Percentiles rank a stretch among this genome's conserved stretches.
These are phyloP conservation scores for Brassica carinata DNA, from an alignment of 345 rosid genomes.

Conservation along the genomic window DNA sequence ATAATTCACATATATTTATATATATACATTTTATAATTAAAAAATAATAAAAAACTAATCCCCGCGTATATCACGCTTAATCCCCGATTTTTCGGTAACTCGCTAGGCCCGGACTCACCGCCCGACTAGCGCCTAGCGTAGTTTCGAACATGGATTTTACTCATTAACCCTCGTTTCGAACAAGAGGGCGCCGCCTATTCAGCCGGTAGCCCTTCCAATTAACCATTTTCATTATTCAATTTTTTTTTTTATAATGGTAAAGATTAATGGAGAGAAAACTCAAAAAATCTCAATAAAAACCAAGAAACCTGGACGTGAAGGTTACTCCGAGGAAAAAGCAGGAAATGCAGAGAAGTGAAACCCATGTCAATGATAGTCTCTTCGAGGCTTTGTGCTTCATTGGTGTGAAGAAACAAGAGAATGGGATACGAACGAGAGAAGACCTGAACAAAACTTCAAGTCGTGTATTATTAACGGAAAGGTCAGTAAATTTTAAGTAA, in stretches of 20 bases:
- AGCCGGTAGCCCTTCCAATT: constrained; percentile 28
- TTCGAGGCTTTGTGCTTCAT: constrained; percentile 62
- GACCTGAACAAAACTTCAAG: constrained; percentile 9
- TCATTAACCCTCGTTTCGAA: too few relatives aligned
- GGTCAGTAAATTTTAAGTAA: constrained; percentile 8
- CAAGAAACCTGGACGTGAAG: constrained; percentile 65
- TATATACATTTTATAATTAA: too few relatives aligned
- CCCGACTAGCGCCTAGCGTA: too few relatives aligned
- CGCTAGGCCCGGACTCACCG: too few relatives aligned
- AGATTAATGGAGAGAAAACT: not conserved
- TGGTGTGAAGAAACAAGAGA: constrained; percentile 23
- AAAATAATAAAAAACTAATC: too few relatives aligned
- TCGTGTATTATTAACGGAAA: constrained; percentile 13
- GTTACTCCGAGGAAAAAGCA: constrained; percentile 78
- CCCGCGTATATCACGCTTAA: too few relatives aligned
- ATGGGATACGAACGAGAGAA: constrained; percentile 10
- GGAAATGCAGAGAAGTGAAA: constrained; percentile 65
- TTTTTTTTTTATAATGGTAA: not conserved
- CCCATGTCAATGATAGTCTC: constrained; percentile 62
- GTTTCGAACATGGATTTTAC: too few relatives aligned
- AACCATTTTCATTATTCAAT: constrained; percentile 4
- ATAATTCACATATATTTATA: too few relatives aligned
- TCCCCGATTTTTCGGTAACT: too few relatives aligned
- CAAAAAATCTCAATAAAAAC: not conserved
- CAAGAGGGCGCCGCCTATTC: not conserved